Percentiles rank a stretch among this genome's conserved stretches.
Evolutionary conservation across 257 asterid genomes (phyloP).

Genomic region (Thymus quinquecostatus): DNA sequence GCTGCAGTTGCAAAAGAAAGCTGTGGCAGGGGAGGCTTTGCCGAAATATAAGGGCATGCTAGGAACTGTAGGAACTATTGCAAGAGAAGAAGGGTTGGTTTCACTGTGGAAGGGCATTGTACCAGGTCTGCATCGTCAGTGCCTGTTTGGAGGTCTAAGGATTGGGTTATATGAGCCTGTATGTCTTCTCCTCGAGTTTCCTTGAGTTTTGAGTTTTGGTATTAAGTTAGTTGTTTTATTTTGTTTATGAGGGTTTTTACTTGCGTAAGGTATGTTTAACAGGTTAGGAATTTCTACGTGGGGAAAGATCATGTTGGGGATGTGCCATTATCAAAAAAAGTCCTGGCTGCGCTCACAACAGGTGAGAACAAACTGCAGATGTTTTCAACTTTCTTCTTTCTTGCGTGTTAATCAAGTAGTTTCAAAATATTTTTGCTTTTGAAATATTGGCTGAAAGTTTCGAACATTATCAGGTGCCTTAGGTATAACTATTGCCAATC

Average conservation of each 20-base stretch:
- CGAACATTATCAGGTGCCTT: constrained; percentile 65
- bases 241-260: constrained; percentile 23
- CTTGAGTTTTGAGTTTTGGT: not conserved
- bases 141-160: constrained; percentile 90
- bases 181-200: constrained; percentile 33
- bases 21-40: constrained; percentile 69
- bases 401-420: not conserved
- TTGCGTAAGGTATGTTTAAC: constrained; percentile 16
- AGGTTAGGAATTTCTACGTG: constrained; percentile 82
- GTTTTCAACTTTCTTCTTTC: not conserved
- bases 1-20: constrained; percentile 93
- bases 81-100: constrained; percentile 87
- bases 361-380: constrained; percentile 54
- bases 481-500: constrained; percentile 83
- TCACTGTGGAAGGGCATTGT: constrained; percentile 96
- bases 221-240: not conserved
- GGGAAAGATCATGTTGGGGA: constrained; percentile 98
- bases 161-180: constrained; percentile 98
- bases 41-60: constrained; percentile 90
- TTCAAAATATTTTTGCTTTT: constrained; percentile 10
- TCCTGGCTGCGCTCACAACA: constrained; percentile 95
- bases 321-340: constrained; percentile 84
- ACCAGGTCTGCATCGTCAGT: constrained; percentile 96
- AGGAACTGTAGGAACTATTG: constrained; percentile 97
- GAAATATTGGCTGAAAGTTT: constrained; percentile 20